These are phyloP conservation scores for Cryphonectria parasitica DNA, from an alignment of 2,329 filamentous ascomycete genomes.

Conservation along the genomic window DNA sequence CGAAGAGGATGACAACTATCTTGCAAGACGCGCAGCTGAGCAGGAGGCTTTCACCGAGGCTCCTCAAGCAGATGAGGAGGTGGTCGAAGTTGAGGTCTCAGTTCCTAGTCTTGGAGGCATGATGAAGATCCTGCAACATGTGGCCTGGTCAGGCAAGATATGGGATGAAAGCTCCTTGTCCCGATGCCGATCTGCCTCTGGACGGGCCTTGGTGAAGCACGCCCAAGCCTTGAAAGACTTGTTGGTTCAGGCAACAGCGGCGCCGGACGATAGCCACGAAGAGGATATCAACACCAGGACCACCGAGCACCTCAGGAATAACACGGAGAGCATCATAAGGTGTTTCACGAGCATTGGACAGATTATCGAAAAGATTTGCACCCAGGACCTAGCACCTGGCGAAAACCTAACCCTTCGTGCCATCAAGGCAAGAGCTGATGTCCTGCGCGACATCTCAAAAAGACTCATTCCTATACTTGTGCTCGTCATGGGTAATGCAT, in stretches of 20 bases:
- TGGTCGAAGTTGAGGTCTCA: neutral
- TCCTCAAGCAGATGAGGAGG: slow-evolving; percentile 3
- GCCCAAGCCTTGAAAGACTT: slow-evolving; percentile 12
- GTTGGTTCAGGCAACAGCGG: neutral
- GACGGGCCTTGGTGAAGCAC: slow-evolving; percentile 5
- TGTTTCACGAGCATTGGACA: slow-evolving; percentile 13
- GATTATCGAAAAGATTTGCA: slow-evolving; percentile 15
- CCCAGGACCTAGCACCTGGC: neutral
- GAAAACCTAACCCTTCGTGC: neutral
- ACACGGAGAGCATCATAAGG: slow-evolving; percentile 1
- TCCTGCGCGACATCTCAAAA: slow-evolving; percentile 18
- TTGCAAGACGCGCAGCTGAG: neutral
- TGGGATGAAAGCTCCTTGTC: neutral
- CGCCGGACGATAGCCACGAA: neutral
- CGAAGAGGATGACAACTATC: neutral
- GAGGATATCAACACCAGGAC: neutral
- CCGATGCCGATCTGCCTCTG: slow-evolving; percentile 7
- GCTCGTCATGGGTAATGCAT: slow-evolving; percentile 15
- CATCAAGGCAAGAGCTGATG: neutral
- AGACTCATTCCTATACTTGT: slow-evolving; percentile 27
- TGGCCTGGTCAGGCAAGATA: slow-evolving; percentile 21
- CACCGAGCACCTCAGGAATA: slow-evolving; percentile 10
- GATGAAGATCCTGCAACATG: slow-evolving; percentile 16
- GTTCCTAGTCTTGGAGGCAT: slow-evolving; percentile 24
- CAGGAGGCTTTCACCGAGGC: slow-evolving; percentile 22